Conservation (phyloP, 2,329 filamentous ascomycete species). For the Myrmaecium sp. region DNA sequence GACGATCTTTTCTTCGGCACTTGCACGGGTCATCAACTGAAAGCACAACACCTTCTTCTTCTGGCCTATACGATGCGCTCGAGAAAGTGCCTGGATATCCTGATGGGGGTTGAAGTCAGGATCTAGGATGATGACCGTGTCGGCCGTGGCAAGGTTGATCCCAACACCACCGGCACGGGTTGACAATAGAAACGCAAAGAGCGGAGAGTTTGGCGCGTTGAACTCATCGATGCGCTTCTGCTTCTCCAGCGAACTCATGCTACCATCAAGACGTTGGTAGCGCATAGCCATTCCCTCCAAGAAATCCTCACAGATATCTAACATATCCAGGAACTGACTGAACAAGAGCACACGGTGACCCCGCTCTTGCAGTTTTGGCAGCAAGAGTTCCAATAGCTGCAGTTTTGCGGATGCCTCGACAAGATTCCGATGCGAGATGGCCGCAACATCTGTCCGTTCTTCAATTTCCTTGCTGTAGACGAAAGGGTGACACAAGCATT, state of each 20-base stretch:
- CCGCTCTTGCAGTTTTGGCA: conserved; percentile 69
- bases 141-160: conserved; percentile 91
- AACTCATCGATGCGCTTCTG: conserved; percentile 89
- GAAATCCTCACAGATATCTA: conserved; percentile 85
- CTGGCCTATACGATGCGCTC: conserved; percentile 91
- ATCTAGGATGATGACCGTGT: conserved; percentile 95
- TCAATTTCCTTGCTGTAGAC: conserved; percentile 85
- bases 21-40: conserved; percentile 77
- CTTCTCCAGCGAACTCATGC: conserved; percentile 63
- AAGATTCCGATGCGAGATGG: conserved; percentile 57
- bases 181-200: conserved; percentile 85
- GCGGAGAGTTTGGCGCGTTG: conserved; percentile 64
- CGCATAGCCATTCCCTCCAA: conserved; percentile 54
- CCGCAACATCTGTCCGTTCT: conserved; percentile 49
- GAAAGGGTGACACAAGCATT: conserved; percentile 91
- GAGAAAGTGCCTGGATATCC: conserved; percentile 85
- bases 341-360: conserved; percentile 90
- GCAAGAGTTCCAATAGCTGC: conserved; percentile 63
- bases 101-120: conserved; percentile 97
- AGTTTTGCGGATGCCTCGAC: conserved; percentile 87
- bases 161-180: conserved; percentile 92
- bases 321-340: conserved; percentile 80
- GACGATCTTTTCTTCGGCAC: conserved; percentile 89
- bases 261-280: conserved; percentile 76
- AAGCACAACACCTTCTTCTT: conserved; percentile 92